A percentile compares a stretch with the other conserved stretches of the same genome.
Conservation (phyloP, 345 rosid species). For the rapeseed (Brassica napus) region DNA sequence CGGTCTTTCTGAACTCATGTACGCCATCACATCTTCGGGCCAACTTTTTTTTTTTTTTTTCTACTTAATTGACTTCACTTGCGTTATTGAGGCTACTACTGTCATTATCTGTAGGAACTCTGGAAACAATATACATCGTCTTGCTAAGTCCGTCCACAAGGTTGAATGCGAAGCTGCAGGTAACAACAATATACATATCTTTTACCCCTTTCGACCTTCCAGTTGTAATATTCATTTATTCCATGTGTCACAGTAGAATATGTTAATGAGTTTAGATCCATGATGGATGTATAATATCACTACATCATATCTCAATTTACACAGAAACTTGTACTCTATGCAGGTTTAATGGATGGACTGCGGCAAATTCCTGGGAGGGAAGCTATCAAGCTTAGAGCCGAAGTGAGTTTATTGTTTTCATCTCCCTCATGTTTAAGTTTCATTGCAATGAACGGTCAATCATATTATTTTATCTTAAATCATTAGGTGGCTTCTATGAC, state of each 20-base stretch:
- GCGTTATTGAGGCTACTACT: conserved; percentile 16
- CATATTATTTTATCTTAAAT: background rate
- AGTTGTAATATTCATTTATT: background rate
- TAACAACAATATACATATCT: conserved; percentile 24
- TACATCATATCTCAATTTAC: conserved; percentile 3
- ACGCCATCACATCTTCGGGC: background rate
- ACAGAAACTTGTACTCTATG: conserved; percentile 9
- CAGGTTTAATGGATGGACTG: conserved; percentile 88
- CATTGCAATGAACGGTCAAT: background rate
- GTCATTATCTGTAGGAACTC: conserved; percentile 54
- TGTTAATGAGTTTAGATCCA: background rate
- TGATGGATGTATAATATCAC: background rate
- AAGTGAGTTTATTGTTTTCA: conserved; percentile 47
- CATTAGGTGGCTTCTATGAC: conserved; percentile 81
- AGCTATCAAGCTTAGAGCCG: conserved; percentile 90
- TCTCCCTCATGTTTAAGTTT: background rate
- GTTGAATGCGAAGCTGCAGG: conserved; percentile 80
- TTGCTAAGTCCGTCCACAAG: conserved; percentile 70
- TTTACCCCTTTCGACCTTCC: background rate
- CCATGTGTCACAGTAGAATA: background rate
- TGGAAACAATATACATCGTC: conserved; percentile 51
- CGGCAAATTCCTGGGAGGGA: conserved; percentile 92
- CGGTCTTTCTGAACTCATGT: conserved; percentile 78
- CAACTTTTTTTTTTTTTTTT: background rate
- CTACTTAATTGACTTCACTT: background rate